phyloP scores from a whole-genome alignment of 345 rosid species.

The Sonneratia alba region DNA sequence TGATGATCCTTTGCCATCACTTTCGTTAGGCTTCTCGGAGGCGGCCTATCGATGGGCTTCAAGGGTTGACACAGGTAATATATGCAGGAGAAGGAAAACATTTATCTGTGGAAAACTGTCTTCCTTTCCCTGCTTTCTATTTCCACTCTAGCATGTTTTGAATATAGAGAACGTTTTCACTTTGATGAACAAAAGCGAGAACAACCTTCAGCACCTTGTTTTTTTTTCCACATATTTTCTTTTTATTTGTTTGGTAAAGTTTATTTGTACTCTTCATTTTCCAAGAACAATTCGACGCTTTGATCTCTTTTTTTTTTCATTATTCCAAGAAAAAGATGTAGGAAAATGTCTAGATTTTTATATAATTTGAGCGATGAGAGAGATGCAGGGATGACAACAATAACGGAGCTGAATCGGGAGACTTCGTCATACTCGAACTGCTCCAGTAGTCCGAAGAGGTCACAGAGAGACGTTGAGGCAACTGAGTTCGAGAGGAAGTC shows the following conservation, averaged over 20 bases:
- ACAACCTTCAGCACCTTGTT: neutral
- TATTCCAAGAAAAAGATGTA: neutral
- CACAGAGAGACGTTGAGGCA: conserved; percentile 7
- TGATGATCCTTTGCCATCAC: neutral
- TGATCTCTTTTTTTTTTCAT: neutral
- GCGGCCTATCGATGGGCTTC: neutral
- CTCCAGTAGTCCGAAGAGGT: neutral
- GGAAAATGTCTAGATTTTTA: neutral
- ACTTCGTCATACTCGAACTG: neutral
- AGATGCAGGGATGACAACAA: neutral
- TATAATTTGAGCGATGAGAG: neutral
- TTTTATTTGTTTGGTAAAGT: neutral
- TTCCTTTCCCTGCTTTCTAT: neutral
- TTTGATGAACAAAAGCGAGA: no score
- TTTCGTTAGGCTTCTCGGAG: neutral
- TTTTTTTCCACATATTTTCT: no score
- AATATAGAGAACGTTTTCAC: no score
- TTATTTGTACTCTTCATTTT: neutral
- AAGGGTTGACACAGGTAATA: neutral
- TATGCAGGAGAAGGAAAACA: neutral
- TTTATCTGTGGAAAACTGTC: neutral
- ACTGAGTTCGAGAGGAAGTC: neutral
- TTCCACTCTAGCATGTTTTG: neutral
- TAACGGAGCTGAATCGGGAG: neutral
- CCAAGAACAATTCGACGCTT: neutral